Base-by-base conservation (phyloP, 768 basidiomycete genomes). In the Leccinum barrowsii region DNA sequence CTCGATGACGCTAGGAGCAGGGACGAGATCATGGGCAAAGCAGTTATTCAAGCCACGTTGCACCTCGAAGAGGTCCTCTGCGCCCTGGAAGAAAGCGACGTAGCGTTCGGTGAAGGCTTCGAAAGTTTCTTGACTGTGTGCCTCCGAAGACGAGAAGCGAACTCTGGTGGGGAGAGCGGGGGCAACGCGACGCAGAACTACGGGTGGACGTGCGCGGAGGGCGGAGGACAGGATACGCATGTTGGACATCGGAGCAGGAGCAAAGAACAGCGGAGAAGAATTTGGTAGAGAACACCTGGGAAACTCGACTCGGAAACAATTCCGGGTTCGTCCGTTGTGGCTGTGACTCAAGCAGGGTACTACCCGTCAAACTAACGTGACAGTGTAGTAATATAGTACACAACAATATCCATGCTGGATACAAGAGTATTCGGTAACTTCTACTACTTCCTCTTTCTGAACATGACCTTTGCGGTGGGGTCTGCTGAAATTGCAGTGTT, bases 41-140 rank as follows among this genome's bases (percentile, higher is more conserved):
- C 95, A 98, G 83, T 99, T 99, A 82, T 99, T 98, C 68, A 99
- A 80, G 40, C 97, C 97, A 52, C 97, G 92, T 77, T 99, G 96
- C 63, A 99, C 90, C 80, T 99, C 97, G 72, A 99, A 99, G 58
- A 98, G 83, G 78, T 99, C 97, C 70, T 94, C 86, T 51, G 93
- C 94, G 56, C 85, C 82, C 70, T 90, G 77, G 83, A 99, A 99
- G 77, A 99, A 99, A 63, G 80, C 80, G 70, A 94, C 87, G 77
- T 98, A 98, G 71, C 96, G 92, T 60, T 87, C 83, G 68, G 91
- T 92, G 81, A 98, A 98, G 48, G 89, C 83, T 73, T 97, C 95
- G 76, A 93, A 98, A 17, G 90, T 83, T 78, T 98, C 95, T 74
- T 93, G 87, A 61, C 86, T 84, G 76, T 93, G 92, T 42, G 81